These are phyloP conservation scores for Eucalyptus grandis DNA, from an alignment of 345 rosid species.

Conservation along the genomic window DNA sequence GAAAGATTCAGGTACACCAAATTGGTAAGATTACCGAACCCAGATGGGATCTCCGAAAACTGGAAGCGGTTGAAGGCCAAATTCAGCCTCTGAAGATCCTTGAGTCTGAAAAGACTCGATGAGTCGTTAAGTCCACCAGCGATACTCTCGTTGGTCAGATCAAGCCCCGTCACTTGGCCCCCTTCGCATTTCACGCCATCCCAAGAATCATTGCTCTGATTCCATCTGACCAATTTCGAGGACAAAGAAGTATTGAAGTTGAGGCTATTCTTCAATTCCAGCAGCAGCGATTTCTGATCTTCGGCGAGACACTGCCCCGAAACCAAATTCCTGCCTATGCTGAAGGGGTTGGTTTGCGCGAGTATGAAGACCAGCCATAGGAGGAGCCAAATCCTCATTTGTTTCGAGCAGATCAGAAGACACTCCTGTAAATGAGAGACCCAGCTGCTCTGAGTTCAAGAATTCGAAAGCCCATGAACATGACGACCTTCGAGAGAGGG, in stretches of 20 bases:
- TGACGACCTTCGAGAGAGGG: neutral
- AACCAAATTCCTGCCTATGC: neutral
- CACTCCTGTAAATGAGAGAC: fast-evolving
- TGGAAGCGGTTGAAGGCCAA: constrained; percentile 22
- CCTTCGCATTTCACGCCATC: constrained; percentile 18
- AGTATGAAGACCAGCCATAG: neutral
- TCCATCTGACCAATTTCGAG: constrained; percentile 9
- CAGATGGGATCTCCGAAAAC: constrained; percentile 3
- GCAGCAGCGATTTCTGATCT: constrained; percentile 12
- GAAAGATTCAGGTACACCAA: constrained; percentile 26
- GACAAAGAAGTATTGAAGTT: neutral
- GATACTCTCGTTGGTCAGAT: constrained; percentile 17
- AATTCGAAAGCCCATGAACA: neutral
- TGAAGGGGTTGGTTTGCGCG: neutral
- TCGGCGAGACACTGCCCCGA: constrained; percentile 8
- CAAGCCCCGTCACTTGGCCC: constrained; percentile 6
- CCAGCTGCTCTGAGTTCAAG: neutral
- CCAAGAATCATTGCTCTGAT: constrained; percentile 8
- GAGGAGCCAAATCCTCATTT: constrained; percentile 1
- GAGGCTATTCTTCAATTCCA: constrained; percentile 9
- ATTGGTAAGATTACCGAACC: constrained; percentile 8
- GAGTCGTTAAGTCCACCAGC: constrained; percentile 10
- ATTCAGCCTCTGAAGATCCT: constrained; percentile 16
- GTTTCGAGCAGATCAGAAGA: neutral
- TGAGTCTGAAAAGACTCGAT: constrained; percentile 15